Evolutionary conservation across 208 protist genomes (phyloP).

Genomic region (Crithidia mellificae): DNA sequence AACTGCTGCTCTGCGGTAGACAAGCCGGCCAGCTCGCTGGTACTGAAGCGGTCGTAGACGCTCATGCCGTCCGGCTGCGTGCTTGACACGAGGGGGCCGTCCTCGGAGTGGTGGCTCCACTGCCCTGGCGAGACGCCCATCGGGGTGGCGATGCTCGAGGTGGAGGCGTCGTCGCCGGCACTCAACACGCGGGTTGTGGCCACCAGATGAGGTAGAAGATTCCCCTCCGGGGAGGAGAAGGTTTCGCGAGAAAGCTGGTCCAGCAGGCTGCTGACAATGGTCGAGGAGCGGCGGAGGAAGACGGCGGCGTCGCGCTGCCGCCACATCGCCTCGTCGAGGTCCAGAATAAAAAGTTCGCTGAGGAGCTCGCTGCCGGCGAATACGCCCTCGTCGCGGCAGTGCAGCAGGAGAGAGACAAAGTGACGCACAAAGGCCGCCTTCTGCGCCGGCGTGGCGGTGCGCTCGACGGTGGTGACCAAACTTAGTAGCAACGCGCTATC

Average conservation of each 20-base stretch:
- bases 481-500: conserved; percentile 38
- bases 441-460: conserved; percentile 24
- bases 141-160: conserved; percentile 18
- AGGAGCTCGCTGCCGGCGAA: conserved; percentile 37
- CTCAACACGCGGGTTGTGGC: conserved; percentile 23
- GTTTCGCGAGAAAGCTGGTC: conserved; percentile 21
- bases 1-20: conserved; percentile 39
- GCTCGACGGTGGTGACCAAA: conserved; percentile 34
- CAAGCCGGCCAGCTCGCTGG: conserved; percentile 32
- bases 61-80: conserved; percentile 6
- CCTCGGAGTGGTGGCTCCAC: conserved; percentile 20
- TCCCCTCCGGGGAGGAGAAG: conserved; percentile 12
- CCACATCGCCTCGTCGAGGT: conserved; percentile 48
- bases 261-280: conserved; percentile 15
- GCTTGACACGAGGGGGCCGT: conserved; percentile 5
- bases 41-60: conserved; percentile 34
- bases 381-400: conserved; percentile 26
- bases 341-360: conserved; percentile 37
- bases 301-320: conserved; percentile 14
- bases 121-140: conserved; percentile 10
- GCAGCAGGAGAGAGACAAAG: conserved; percentile 34
- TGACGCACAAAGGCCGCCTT: conserved; percentile 35
- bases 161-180: conserved; percentile 14
- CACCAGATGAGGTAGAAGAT: conserved; percentile 24
- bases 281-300: conserved; percentile 13